Conservation (phyloP, 768 basidiomycete species). For the Cubamyces sp. region DNA sequence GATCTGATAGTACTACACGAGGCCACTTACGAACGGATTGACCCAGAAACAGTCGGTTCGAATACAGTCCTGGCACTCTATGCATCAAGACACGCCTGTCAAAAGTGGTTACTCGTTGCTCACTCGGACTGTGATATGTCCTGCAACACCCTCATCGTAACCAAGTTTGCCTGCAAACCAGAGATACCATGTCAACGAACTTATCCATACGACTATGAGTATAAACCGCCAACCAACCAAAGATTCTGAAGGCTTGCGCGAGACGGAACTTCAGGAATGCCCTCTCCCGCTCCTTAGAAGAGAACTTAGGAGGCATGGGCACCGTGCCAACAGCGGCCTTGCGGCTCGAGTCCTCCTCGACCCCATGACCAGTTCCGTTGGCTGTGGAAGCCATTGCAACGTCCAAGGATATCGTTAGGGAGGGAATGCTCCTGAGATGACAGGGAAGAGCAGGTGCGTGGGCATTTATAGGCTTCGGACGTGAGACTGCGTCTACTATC, state of each 20-base stretch:
- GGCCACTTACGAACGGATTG: conserved; percentile 44
- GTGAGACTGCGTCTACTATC: too few species aligned
- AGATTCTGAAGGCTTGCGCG: conserved; percentile 51
- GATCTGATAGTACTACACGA: not conserved
- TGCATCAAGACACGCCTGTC: not conserved
- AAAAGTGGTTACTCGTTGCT: not conserved
- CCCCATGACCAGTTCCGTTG: not conserved
- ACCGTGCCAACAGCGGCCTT: not conserved
- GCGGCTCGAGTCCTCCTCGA: not conserved
- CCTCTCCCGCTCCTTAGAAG: conserved; percentile 42
- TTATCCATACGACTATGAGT: not conserved
- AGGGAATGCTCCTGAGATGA: not conserved
- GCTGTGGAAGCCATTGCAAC: conserved; percentile 1
- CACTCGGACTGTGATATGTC: conserved; percentile 53
- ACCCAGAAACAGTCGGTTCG: conserved; percentile 51
- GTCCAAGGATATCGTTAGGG: not conserved
- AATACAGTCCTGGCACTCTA: conserved; percentile 41
- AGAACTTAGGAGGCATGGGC: conserved; percentile 36
- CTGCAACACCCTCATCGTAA: conserved; percentile 52
- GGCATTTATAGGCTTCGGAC: too few species aligned
- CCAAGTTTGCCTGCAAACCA: conserved; percentile 37
- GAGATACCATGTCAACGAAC: not conserved
- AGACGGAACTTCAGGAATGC: conserved; percentile 49
- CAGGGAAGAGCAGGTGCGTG: not conserved
- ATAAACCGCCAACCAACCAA: conserved; percentile 40